Conservation (phyloP, 192 early-diverging fungal genomes). For the Linnemannia elongata region DNA sequence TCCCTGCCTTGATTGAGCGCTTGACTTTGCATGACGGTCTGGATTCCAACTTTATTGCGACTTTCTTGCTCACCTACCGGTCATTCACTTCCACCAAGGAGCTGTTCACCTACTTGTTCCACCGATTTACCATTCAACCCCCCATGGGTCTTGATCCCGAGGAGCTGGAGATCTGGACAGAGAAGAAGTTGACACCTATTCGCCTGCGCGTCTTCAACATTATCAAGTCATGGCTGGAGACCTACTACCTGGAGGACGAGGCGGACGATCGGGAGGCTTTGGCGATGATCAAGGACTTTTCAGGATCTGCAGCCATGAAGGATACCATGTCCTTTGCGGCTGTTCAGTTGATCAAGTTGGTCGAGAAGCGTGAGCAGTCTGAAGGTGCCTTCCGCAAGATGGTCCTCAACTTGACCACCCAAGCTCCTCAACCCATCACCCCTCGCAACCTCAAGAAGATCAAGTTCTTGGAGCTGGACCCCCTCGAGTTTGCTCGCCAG, state of each 20-base stretch:
- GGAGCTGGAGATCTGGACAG: slow-evolving; percentile 86
- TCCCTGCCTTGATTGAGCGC: slow-evolving; percentile 87
- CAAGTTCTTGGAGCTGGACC: slow-evolving; percentile 90
- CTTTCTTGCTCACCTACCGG: slow-evolving; percentile 96
- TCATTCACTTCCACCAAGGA: slow-evolving; percentile 89
- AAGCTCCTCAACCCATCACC: slow-evolving; percentile 83
- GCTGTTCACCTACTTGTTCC: slow-evolving; percentile 80
- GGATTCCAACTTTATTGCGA: slow-evolving; percentile 89
- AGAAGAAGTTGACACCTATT: slow-evolving; percentile 90
- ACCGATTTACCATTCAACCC: slow-evolving; percentile 84
- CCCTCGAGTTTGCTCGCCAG: slow-evolving; percentile 95
- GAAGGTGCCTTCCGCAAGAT: slow-evolving; percentile 73
- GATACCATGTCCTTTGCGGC: slow-evolving; percentile 78
- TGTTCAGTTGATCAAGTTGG: slow-evolving; percentile 80
- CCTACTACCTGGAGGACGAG: slow-evolving; percentile 86
- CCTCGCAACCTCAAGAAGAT: slow-evolving; percentile 86
- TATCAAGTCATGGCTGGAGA: slow-evolving; percentile 96
- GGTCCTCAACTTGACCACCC: slow-evolving; percentile 72
- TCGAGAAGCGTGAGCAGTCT: slow-evolving; percentile 79
- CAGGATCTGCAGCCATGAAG: slow-evolving; percentile 77
- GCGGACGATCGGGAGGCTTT: slow-evolving; percentile 73
- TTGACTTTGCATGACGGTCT: slow-evolving; percentile 90
- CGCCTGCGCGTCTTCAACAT: slow-evolving; percentile 95
- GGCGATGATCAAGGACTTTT: slow-evolving; percentile 80
- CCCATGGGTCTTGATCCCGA: slow-evolving; percentile 74